These are phyloP conservation scores for Amphicarpaea edgeworthii DNA, from an alignment of 306 rosid species.

Conservation along the genomic window DNA sequence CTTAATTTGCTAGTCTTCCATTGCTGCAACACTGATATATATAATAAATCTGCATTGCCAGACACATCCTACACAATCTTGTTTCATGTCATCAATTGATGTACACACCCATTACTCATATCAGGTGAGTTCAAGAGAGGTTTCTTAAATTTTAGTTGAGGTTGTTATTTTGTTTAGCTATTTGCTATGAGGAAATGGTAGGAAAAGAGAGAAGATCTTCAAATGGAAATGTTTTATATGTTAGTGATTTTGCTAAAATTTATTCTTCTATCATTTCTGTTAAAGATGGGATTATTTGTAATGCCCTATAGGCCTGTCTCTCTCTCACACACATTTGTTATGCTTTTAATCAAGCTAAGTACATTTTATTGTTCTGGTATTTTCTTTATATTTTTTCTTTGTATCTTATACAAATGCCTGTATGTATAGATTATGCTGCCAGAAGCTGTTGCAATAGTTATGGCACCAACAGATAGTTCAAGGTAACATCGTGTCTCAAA, in stretches of 20 bases:
- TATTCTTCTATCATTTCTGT: neutral
- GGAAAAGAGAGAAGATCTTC: conserved; percentile 16
- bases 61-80: conserved; percentile 97
- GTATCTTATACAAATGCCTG: conserved; percentile 45
- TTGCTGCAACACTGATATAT: conserved; percentile 28
- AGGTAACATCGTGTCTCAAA: conserved; percentile 61
- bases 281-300: neutral
- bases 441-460: conserved; percentile 96
- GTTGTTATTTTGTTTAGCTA: conserved; percentile 40
- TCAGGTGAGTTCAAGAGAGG: conserved; percentile 65
- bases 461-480: conserved; percentile 89
- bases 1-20: conserved; percentile 2
- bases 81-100: conserved; percentile 96
- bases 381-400: conserved; percentile 10
- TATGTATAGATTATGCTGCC: conserved; percentile 90
- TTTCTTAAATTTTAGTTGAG: conserved; percentile 25
- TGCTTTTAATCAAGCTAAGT: conserved; percentile 5
- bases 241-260: conserved; percentile 36
- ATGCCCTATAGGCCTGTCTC: neutral
- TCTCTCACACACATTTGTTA: neutral
- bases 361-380: conserved; percentile 11
- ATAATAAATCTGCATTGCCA: conserved; percentile 53
- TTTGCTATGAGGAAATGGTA: conserved; percentile 30
- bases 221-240: neutral
- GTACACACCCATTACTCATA: conserved; percentile 93